phyloP scores from a whole-genome alignment of 1,284 basidiomycete genomes.

The Calocybe gambosa region DNA sequence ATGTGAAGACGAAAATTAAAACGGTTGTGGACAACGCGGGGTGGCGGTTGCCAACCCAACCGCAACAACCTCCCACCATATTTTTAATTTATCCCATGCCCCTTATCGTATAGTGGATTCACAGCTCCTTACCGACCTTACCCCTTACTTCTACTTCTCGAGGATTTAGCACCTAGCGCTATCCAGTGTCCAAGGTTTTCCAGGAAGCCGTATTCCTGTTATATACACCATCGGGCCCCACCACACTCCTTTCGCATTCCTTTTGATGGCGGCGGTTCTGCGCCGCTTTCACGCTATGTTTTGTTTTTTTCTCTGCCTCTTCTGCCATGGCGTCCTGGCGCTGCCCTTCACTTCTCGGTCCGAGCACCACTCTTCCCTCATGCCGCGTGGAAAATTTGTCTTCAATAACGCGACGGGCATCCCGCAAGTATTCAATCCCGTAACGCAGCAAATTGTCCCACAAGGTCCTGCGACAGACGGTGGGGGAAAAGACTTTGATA shows the following conservation, averaged over 20 bases:
- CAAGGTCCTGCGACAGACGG: constrained; percentile 58
- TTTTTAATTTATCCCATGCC: neutral
- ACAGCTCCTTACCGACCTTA: neutral
- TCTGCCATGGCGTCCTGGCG: constrained; percentile 9
- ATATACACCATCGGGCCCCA: constrained; percentile 4
- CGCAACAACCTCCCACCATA: neutral
- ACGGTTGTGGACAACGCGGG: neutral
- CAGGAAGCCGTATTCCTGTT: neutral
- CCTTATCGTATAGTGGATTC: constrained; percentile 4
- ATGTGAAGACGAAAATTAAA: too few relatives aligned
- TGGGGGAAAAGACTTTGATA: constrained; percentile 41
- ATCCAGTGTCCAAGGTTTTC: neutral
- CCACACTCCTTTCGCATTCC: constrained; percentile 14
- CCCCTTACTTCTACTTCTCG: neutral
- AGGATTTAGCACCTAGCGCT: neutral
- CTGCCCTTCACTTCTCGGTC: constrained; percentile 7
- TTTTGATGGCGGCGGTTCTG: constrained; percentile 14
- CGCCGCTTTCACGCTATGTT: constrained; percentile 8
- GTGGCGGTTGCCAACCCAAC: constrained; percentile 6
- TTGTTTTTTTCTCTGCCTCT: constrained; percentile 8
- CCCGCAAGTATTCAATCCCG: constrained; percentile 37
- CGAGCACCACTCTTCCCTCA: constrained; percentile 8
- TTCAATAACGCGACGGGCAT: constrained; percentile 37
- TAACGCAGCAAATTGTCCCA: constrained; percentile 34
- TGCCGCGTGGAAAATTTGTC: constrained; percentile 21